Evolutionary conservation across 495 filamentous ascomycete species (phyloP), one percentile per base, ranked within the genome.

Genomic region (Penicillium crystallinum): DNA sequence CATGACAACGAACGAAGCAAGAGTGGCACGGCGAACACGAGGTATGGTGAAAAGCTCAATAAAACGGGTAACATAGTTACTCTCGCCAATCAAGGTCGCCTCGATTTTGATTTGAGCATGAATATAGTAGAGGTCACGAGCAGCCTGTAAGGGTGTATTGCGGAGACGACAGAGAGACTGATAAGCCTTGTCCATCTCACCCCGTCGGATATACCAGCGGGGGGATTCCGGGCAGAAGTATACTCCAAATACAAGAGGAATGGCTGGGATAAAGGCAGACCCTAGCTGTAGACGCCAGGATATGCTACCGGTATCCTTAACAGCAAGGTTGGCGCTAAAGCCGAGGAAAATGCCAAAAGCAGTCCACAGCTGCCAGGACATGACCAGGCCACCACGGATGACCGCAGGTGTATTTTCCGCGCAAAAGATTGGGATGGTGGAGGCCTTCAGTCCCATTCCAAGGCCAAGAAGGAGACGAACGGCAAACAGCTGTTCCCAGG

Each of bases 221-320:
- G 87, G 85, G 5, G 83, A 88, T 62, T 89, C 86, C 4, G 79
- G 81, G 54, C 82, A 86, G 58, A 87, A 78, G 25, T 71, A 84
- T 49, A 88, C 80, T 29, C 82, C 80, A 45, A 82, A 39, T 9
- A 81, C 48, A 6, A 89, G 72, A 17, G 84, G 83, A 21, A 89
- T 57, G 9, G 86, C 82, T n/a, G 87, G 86, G 44, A 89, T 80
- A 62, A 87, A 87, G 6, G 82, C 80, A 19, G 82, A 84, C 4
- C 78, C 84, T 23, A 86, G 57, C 61, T 87, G 84, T 15, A 85
- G 65, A 46, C 84, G 68, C 84, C 84, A 87, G 25, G 82, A 73
- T 33, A 83, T 76, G 1, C 36, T 46, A 3, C 81, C 81, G 19
- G 76, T 69, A 36, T 82, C 62, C 29, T 76, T 73, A 27, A 87